phyloP scores from a whole-genome alignment of 1,139 yeast species.

The Protomyces pachydermus region DNA sequence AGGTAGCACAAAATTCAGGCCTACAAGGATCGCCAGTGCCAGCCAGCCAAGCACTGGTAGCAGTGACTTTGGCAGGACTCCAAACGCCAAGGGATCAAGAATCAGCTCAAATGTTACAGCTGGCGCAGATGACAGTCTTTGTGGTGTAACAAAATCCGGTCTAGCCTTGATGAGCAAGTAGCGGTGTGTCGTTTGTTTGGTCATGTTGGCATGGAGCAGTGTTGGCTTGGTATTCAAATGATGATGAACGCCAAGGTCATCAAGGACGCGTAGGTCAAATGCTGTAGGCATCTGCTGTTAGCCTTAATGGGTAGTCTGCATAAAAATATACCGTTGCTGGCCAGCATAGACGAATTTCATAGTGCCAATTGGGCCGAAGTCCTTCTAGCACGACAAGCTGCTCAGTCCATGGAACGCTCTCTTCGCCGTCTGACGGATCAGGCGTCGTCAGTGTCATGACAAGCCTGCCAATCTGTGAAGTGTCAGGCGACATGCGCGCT shows the following conservation, averaged over 20 bases:
- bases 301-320: neutral
- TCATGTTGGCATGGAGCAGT: neutral
- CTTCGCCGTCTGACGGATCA: neutral
- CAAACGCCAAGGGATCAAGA: slow-evolving; percentile 14
- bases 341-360: slow-evolving; percentile 21
- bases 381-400: neutral
- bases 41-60: neutral
- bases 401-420: neutral
- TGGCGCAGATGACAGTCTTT: neutral
- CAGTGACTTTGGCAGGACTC: slow-evolving; percentile 6
- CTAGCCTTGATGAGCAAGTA: slow-evolving; percentile 4
- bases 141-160: slow-evolving; percentile 6
- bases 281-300: slow-evolving; percentile 11
- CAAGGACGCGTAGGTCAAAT: neutral
- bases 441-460: neutral
- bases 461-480: slow-evolving; percentile 1
- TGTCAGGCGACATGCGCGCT: neutral
- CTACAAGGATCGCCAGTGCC: neutral
- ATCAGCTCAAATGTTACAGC: slow-evolving; percentile 8
- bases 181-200: neutral
- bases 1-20: slow-evolving; percentile 1
- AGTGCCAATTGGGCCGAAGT: slow-evolving; percentile 1
- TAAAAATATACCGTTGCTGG: slow-evolving; percentile 10
- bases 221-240: neutral
- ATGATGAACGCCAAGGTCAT: neutral